Conservation (phyloP, 331 rosid genomes). For the Malus hybrid region DNA sequence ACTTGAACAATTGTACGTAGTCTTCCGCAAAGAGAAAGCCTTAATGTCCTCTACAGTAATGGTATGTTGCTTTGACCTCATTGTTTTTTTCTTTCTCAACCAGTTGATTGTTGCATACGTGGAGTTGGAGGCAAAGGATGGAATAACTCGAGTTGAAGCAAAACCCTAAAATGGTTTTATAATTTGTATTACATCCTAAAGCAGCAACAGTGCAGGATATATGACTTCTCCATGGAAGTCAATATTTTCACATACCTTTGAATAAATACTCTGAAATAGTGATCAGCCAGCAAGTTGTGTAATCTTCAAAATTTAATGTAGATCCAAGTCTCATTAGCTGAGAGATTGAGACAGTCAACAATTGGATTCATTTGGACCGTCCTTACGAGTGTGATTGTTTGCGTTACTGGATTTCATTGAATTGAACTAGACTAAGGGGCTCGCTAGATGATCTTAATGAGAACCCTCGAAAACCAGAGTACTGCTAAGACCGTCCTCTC, state of each 20-base stretch:
- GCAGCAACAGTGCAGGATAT: not conserved
- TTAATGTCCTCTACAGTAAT: too few species aligned
- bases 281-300: not conserved
- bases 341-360: not conserved
- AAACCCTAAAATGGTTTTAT: not conserved
- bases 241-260: not conserved
- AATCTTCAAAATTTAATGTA: not conserved
- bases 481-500: too few species aligned
- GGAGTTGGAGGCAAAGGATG: not conserved
- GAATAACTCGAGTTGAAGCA: not conserved
- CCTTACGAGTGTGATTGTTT: too few species aligned
- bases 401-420: too few species aligned
- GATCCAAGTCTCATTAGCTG: not conserved
- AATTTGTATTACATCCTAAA: not conserved
- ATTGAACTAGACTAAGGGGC: too few species aligned
- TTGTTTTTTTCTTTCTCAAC: too few species aligned
- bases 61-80: too few species aligned
- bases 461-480: too few species aligned
- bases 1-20: too few species aligned
- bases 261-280: not conserved
- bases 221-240: not conserved
- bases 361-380: too few species aligned
- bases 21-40: too few species aligned
- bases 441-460: too few species aligned
- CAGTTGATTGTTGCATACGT: not conserved